Base-by-base conservation (phyloP, 2,329 filamentous ascomycete genomes). In the Macrophomina pseudophaseolina region DNA sequence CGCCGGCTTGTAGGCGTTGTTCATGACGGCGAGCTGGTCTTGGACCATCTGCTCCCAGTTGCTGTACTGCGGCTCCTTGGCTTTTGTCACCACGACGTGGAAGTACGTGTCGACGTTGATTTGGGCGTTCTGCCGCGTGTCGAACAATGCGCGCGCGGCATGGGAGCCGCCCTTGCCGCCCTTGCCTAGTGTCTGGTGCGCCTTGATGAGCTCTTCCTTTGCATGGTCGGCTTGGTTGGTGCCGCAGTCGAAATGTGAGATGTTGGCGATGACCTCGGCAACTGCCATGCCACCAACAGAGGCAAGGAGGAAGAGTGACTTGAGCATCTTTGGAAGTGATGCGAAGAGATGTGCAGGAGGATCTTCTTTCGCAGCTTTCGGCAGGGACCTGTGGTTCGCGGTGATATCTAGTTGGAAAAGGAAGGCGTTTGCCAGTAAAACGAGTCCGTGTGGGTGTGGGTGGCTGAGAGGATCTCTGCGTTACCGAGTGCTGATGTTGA, bases 1-100 rank as follows among this genome's bases (percentile, higher is more conserved):
- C 76, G 85, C 85, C 48, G 81, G 77, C 42, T 79, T 75, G 77
- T 85, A 85, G 8, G 78, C 77, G 35, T 68, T 73, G 74, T 83
- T 83, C 42, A 83, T 66, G 0, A 73, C 71, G 46, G 73, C 72
- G 66, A 79, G 65, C 69, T 83, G 81, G 18, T 73, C 72, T 18
- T 69, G 68, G 11, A 77, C 79, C 78, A 80, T 81, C 56, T 75
- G 69, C 32, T 66, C 35, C 42, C 46, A 66, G 66, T 77, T 74
- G n/a, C 79, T 80, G 69, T 83, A 76, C 63, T 72, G 74, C 44
- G 71, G 74, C 51, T 76, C 74, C 11, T 75, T 76, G 62, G 75
- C 75, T 4, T 68, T 67, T 16, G 74, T 80, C 52, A 78, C 77
- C 53, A 84, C 74, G 64, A 84, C 76, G 72, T 84, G 82, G 71